Evolutionary conservation across 805 yeast species (phyloP).

Genomic region (Candida piceae): DNA sequence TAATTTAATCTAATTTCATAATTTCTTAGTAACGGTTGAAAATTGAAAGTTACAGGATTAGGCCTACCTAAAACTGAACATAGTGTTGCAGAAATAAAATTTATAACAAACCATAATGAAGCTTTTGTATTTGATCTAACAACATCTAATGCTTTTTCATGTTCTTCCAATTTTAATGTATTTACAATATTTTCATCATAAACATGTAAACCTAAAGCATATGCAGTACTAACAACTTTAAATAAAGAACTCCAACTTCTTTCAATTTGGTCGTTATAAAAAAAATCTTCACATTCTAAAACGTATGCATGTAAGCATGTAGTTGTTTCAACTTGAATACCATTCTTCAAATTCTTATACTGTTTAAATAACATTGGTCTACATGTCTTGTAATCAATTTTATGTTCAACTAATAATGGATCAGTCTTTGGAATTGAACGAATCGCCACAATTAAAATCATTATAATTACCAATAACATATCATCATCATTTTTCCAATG

Average conservation of each 20-base stretch:
- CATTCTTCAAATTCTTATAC: constrained; percentile 41
- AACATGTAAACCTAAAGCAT: constrained; percentile 48
- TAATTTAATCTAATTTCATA: constrained; percentile 33
- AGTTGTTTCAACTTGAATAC: constrained; percentile 42
- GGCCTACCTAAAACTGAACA: constrained; percentile 52
- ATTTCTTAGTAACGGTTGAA: constrained; percentile 29
- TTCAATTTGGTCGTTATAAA: constrained; percentile 44
- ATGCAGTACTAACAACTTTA: constrained; percentile 44
- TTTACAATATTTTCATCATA: constrained; percentile 29
- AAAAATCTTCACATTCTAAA: constrained; percentile 47
- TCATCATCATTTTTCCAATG: constrained; percentile 49
- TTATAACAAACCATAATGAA: constrained; percentile 47
- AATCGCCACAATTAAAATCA: constrained; percentile 39
- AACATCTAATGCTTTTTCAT: constrained; percentile 25
- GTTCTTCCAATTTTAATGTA: constrained; percentile 27
- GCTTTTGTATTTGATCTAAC: constrained; percentile 34
- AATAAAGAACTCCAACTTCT: constrained; percentile 49
- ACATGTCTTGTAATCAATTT: constrained; percentile 19
- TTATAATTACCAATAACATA: constrained; percentile 35
- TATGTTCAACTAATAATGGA: constrained; percentile 18
- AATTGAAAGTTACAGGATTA: constrained; percentile 43
- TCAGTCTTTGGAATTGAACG: constrained; percentile 29
- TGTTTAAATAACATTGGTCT: constrained; percentile 33
- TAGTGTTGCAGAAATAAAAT: constrained; percentile 41
- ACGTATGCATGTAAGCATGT: constrained; percentile 46